Evolutionary conservation across 306 rosid species (phyloP).

Genomic region (Citrullus mucosospermus): DNA sequence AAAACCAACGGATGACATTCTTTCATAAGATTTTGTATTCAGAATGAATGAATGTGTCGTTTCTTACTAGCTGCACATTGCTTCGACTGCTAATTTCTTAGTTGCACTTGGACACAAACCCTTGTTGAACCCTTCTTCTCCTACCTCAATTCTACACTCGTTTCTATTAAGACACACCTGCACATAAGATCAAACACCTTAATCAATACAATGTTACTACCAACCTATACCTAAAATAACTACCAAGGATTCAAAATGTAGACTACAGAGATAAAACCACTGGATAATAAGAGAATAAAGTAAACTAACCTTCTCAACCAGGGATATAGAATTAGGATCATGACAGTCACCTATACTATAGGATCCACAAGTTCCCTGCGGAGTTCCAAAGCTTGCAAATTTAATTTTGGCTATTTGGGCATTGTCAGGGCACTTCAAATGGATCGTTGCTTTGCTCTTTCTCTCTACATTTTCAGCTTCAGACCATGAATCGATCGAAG

Average conservation of each 20-base stretch:
- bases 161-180: slow-evolving; percentile 59
- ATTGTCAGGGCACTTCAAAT: slow-evolving; percentile 46
- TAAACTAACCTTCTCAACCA: slow-evolving; percentile 51
- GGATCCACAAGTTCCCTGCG: slow-evolving; percentile 73
- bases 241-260: background rate
- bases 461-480: slow-evolving; percentile 16
- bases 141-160: slow-evolving; percentile 40
- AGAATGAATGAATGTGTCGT: background rate
- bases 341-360: slow-evolving; percentile 60
- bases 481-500: slow-evolving; percentile 31
- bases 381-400: slow-evolving; percentile 80
- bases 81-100: slow-evolving; percentile 78
- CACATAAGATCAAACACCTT: slow-evolving; percentile 6
- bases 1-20: too few relatives aligned
- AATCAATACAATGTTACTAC: background rate
- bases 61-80: slow-evolving; percentile 27
- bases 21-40: too few relatives aligned
- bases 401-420: slow-evolving; percentile 31
- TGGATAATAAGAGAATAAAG: background rate
- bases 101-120: slow-evolving; percentile 30
- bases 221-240: too few relatives aligned
- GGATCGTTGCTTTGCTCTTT: slow-evolving; percentile 22
- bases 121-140: slow-evolving; percentile 37
- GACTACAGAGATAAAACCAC: background rate
- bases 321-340: slow-evolving; percentile 42